A percentile compares a stretch with the other conserved stretches of the same genome.
phyloP scores from a whole-genome alignment of 495 filamentous ascomycete genomes.

The Podospora pseudocomata region DNA sequence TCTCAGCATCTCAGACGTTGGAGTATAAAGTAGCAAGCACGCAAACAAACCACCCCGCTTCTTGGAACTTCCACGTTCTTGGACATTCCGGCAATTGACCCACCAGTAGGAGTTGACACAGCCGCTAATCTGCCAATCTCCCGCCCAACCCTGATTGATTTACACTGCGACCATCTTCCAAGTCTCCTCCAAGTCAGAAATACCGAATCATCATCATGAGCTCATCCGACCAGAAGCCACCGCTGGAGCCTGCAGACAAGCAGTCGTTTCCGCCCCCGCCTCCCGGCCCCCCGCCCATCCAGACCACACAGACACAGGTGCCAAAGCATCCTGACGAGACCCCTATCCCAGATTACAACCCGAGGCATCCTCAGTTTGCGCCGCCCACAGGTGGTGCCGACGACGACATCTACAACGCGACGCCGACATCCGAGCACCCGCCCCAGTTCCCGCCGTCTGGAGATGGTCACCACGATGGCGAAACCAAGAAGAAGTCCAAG shows the following conservation, averaged over 20 bases:
- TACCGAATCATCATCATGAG: slow-evolving; percentile 1
- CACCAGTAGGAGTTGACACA: not conserved
- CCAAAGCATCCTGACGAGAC: slow-evolving; percentile 29
- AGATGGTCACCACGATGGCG: slow-evolving; percentile 16
- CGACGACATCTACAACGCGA: slow-evolving; percentile 30
- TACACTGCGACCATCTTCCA: not conserved
- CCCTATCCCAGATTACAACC: slow-evolving; percentile 32
- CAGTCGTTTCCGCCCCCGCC: slow-evolving; percentile 27
- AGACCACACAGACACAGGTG: slow-evolving; percentile 1
- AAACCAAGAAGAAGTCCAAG: slow-evolving; percentile 27
- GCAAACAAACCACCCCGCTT: not conserved
- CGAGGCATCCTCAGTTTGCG: slow-evolving; percentile 26
- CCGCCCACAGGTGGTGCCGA: slow-evolving; percentile 9
- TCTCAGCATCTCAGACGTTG: not conserved
- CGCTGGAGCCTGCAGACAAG: slow-evolving; percentile 6
- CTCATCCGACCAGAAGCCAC: slow-evolving; percentile 5
- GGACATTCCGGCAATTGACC: not conserved
- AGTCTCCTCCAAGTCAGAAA: not conserved
- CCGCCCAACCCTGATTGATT: not conserved
- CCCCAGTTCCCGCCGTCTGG: slow-evolving; percentile 18
- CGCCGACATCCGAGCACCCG: slow-evolving; percentile 25
- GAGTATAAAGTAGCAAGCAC: not conserved
- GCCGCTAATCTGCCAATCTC: not conserved
- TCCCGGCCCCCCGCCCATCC: slow-evolving; percentile 20
- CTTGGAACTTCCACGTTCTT: not conserved